Evolutionary conservation across 2,329 filamentous ascomycete species (phyloP).

Genomic region (Dothiorella sarmentorum): DNA sequence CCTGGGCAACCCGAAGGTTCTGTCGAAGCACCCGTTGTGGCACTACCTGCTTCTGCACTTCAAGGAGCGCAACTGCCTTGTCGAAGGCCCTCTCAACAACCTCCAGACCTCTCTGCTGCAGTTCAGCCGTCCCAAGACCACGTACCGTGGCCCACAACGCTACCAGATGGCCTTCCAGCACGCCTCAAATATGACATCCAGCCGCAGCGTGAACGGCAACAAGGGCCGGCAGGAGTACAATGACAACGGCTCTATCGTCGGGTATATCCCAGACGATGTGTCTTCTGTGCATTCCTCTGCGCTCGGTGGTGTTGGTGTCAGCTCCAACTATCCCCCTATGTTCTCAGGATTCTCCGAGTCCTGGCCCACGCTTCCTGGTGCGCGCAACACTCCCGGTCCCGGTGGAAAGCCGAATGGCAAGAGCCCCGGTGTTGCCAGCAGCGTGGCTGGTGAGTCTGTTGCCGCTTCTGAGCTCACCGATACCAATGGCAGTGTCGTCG

Average conservation of each 20-base stretch:
- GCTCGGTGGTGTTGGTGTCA: constrained; percentile 77
- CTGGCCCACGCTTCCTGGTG: constrained; percentile 80
- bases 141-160: constrained; percentile 82
- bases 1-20: constrained; percentile 92
- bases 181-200: constrained; percentile 57
- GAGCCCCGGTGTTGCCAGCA: constrained; percentile 56
- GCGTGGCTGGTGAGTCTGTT: constrained; percentile 86
- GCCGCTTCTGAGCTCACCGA: constrained; percentile 90
- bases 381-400: constrained; percentile 60
- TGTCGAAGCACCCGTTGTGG: constrained; percentile 97
- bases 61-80: constrained; percentile 93
- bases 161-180: constrained; percentile 78
- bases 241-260: constrained; percentile 84
- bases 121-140: constrained; percentile 89
- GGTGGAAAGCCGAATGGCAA: constrained; percentile 56
- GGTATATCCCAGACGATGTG: constrained; percentile 95
- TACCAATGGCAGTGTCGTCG: constrained; percentile 72
- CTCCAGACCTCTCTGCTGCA: constrained; percentile 93
- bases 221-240: constrained; percentile 53
- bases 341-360: constrained; percentile 89
- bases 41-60: constrained; percentile 93
- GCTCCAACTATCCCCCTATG: constrained; percentile 86
- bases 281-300: constrained; percentile 93
- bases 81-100: constrained; percentile 92
- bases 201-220: constrained; percentile 43